Base-by-base conservation (phyloP, 2,329 filamentous ascomycete species). In the Talaromyces marneffei region DNA sequence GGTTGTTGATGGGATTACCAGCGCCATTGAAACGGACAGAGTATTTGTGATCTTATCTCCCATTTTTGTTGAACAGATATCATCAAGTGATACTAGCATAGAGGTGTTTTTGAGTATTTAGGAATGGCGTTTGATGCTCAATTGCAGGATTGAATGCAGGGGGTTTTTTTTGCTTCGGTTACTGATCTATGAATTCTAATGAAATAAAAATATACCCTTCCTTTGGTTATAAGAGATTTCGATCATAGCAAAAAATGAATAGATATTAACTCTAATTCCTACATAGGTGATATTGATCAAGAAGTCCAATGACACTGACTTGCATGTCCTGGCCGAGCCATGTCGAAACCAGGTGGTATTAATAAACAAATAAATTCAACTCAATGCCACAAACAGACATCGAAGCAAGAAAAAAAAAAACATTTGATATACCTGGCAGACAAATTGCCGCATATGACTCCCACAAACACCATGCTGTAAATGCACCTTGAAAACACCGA, bases 1-100 rank as follows among this genome's bases (percentile, higher is more conserved):
- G 70, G 18, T 67, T 77, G 37, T 72, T 76, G 65, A 71, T 71
- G 63, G 69, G 68, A 27, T 65, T 79, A 48, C 77, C 77, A 4
- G 63, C 71, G 20, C 69, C 70, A 35, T 63, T 78, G 66, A 77
- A 72, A 64, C 69, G 71, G 48, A 58, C 66, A 9, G 62, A 60
- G 18, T 63, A 57, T 27, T 6, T 25, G 0, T 62, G 23, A 62
- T 35, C 18, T 44, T 40, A n/a, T 25, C 18, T 14, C 29, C 20
- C 3, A 25, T 25, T 14, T 23, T 23, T 6, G n/a, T 12, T 25
- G 20, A 40, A 40, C 9, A 37, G 25, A 1, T 55, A 53, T 7
- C 5, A 40, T n/a, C 6, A 18, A n/a, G 33, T 31, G 29, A 8
- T 29, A 55, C 52, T 40, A 5, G 33, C 35, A 55, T 55, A 25